phyloP scores from a whole-genome alignment of 306 rosid species.

The Quercus parvula region DNA sequence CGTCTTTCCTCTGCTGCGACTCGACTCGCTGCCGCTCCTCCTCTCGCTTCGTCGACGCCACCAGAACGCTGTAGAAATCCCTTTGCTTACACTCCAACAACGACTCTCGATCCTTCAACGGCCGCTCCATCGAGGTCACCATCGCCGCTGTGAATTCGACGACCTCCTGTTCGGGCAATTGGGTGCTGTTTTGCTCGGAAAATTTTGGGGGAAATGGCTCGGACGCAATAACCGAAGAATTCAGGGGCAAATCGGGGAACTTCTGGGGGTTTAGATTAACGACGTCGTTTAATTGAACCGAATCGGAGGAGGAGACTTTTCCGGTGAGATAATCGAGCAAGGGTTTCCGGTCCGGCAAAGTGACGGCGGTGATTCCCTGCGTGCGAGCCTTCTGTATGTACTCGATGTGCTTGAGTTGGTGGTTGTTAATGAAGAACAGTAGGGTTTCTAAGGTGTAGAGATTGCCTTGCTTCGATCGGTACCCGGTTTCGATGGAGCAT shows the following conservation, averaged over 20 bases:
- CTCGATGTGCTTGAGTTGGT: conserved; percentile 80
- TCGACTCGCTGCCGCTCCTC: conserved; percentile 87
- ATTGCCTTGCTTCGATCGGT: conserved; percentile 85
- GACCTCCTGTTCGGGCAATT: conserved; percentile 1
- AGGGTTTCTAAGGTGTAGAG: conserved; percentile 97
- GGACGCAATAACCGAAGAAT: conserved; percentile 10
- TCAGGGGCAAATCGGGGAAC: conserved; percentile 35
- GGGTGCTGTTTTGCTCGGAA: background rate
- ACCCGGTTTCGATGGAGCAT: conserved; percentile 65
- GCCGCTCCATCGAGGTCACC: conserved; percentile 47
- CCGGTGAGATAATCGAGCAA: conserved; percentile 83
- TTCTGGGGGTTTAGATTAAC: conserved; percentile 14
- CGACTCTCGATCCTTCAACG: conserved; percentile 78
- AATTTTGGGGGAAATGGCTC: background rate
- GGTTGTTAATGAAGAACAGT: conserved; percentile 70
- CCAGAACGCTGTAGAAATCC: conserved; percentile 68
- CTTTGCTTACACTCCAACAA: conserved; percentile 79
- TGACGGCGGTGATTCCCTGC: conserved; percentile 67
- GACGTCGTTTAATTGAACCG: conserved; percentile 44
- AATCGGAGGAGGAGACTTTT: conserved; percentile 63
- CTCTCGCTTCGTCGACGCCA: conserved; percentile 81
- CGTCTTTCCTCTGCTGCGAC: conserved; percentile 93
- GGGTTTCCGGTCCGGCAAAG: conserved; percentile 92
- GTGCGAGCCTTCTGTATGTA: conserved; percentile 80
- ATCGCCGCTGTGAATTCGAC: conserved; percentile 56